Conservation (phyloP, 306 rosid species). For the Pachyrhizus erosus region DNA sequence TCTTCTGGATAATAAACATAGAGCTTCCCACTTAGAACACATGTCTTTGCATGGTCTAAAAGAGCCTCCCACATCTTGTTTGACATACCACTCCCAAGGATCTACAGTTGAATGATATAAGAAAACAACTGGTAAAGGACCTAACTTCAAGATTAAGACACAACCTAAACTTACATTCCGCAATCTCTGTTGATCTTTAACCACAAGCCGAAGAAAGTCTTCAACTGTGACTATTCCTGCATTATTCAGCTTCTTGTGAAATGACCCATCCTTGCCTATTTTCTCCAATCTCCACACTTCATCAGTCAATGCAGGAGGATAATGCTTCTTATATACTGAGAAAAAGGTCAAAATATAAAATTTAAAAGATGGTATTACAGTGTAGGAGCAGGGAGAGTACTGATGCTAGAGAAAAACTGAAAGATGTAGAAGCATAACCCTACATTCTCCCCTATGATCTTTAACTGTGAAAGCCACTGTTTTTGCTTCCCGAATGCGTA, state of each 20-base stretch:
- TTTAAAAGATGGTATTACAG: constrained; percentile 13
- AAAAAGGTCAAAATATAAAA: constrained; percentile 39
- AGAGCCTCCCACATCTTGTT: constrained; percentile 99
- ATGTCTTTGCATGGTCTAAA: constrained; percentile 95
- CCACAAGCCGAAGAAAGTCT: constrained; percentile 89
- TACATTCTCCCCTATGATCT: constrained; percentile 99
- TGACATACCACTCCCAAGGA: constrained; percentile 99
- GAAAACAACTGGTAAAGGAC: constrained; percentile 29
- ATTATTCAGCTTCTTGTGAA: constrained; percentile 82
- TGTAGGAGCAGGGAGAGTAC: constrained; percentile 1
- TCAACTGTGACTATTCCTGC: constrained; percentile 67
- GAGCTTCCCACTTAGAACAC: constrained; percentile 84
- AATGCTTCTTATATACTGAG: constrained; percentile 98
- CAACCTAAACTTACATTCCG: constrained; percentile 71
- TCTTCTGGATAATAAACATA: constrained; percentile 94
- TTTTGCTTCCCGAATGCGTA: constrained; percentile 93
- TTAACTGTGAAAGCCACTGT: constrained; percentile 99
- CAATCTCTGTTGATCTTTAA: constrained; percentile 75
- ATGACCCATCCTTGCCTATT: constrained; percentile 99
- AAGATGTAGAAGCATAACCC: constrained; percentile 47
- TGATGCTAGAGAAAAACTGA: constrained; percentile 27
- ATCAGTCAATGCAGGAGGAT: constrained; percentile 87
- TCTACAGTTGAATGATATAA: constrained; percentile 63
- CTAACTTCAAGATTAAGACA: constrained; percentile 34
- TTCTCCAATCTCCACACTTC: constrained; percentile 99